A percentile compares a stretch with the other conserved stretches of the same genome.
Conservation (phyloP, 176 grass and related monocot species). For the Puccinellia tenuiflora region DNA sequence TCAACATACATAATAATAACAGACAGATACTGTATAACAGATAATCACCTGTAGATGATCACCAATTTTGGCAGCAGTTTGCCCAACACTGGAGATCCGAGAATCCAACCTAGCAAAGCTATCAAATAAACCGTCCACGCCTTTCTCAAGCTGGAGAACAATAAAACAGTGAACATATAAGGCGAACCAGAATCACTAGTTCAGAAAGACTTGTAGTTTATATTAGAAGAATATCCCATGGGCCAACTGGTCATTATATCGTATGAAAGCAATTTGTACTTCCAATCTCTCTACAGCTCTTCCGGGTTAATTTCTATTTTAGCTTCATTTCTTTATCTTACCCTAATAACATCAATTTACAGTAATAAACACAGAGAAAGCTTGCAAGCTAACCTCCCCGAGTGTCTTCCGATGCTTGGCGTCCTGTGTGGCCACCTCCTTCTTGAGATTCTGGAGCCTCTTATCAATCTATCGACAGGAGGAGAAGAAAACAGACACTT, state of each 20-base stretch:
- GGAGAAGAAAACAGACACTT: background rate
- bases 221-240: background rate
- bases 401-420: slow-evolving; percentile 90
- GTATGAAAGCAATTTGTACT: background rate
- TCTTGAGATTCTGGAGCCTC: slow-evolving; percentile 92
- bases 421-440: slow-evolving; percentile 84
- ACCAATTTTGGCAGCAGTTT: slow-evolving; percentile 99
- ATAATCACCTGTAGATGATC: slow-evolving; percentile 95
- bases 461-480: slow-evolving; percentile 65
- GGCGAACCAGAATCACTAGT: background rate
- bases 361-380: background rate
- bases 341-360: background rate
- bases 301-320: background rate
- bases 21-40: slow-evolving; percentile 19
- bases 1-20: slow-evolving; percentile 17
- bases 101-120: slow-evolving; percentile 95
- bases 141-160: slow-evolving; percentile 84
- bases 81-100: slow-evolving; percentile 96
- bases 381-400: slow-evolving; percentile 47
- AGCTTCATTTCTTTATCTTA: background rate
- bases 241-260: background rate
- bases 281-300: background rate
- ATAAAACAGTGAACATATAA: slow-evolving; percentile 25
- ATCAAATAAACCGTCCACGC: slow-evolving; percentile 95
- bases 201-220: background rate